A percentile compares a stretch with the other conserved stretches of the same genome.
phyloP scores from a whole-genome alignment of 352 stramenopile genomes.

The Pythium chondricola region DNA sequence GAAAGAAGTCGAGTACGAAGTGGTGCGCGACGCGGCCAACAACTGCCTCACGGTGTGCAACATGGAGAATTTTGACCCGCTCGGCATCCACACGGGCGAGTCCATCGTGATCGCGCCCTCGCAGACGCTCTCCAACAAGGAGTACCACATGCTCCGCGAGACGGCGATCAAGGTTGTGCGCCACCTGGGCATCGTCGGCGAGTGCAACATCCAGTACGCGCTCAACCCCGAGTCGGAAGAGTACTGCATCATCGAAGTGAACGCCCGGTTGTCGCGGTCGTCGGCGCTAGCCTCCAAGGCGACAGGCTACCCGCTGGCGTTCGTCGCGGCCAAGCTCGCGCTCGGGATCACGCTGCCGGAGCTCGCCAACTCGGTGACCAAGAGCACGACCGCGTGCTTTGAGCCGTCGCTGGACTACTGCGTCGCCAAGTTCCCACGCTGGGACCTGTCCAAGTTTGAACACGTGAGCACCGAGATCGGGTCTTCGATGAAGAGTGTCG shows the following conservation, averaged over 20 bases:
- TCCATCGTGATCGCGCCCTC: slow-evolving; percentile 92
- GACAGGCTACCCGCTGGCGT: slow-evolving; percentile 94
- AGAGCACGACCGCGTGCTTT: slow-evolving; percentile 93
- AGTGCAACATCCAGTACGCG: slow-evolving; percentile 96
- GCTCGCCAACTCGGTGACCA: slow-evolving; percentile 86
- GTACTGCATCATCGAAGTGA: slow-evolving; percentile 92
- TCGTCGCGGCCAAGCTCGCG: slow-evolving; percentile 92
- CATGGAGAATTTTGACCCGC: slow-evolving; percentile 95
- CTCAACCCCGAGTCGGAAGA: slow-evolving; percentile 86
- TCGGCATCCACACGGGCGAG: slow-evolving; percentile 92
- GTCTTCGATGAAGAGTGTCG: slow-evolving; percentile 94
- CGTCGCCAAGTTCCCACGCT: slow-evolving; percentile 95
- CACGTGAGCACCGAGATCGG: slow-evolving; percentile 89
- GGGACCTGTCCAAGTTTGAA: slow-evolving; percentile 96
- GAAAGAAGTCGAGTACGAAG: slow-evolving; percentile 98
- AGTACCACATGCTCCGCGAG: slow-evolving; percentile 93
- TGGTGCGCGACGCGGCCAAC: slow-evolving; percentile 90
- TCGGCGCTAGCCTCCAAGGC: slow-evolving; percentile 94
- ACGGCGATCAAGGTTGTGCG: slow-evolving; percentile 90
- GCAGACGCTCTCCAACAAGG: slow-evolving; percentile 90
- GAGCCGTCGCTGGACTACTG: slow-evolving; percentile 96
- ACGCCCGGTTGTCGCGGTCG: slow-evolving; percentile 91
- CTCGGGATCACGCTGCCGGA: slow-evolving; percentile 89
- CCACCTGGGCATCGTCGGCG: slow-evolving; percentile 92
- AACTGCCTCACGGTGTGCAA: slow-evolving; percentile 96